These are phyloP conservation scores for Hamigera avellanea DNA, from an alignment of 495 filamentous ascomycete genomes.

Conservation along the genomic window DNA sequence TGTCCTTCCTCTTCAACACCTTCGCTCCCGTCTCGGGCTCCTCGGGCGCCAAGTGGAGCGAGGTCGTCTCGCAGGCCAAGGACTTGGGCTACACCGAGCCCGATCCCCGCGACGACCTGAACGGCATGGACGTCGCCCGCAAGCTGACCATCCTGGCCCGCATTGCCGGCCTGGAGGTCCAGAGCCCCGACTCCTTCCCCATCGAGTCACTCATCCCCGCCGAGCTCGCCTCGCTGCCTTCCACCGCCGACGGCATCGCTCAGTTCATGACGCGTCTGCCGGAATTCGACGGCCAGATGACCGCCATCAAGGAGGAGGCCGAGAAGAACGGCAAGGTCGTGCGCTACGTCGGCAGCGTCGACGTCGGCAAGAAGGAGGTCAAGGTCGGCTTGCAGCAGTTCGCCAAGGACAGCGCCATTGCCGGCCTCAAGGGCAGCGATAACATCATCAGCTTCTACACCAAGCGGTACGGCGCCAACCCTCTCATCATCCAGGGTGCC, in stretches of 20 bases:
- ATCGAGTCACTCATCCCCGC: conserved; percentile 83
- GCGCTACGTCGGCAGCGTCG: conserved; percentile 86
- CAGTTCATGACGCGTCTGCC: conserved; percentile 71
- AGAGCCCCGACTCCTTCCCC: conserved; percentile 72
- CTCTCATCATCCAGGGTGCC: conserved; percentile 87
- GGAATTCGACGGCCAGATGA: conserved; percentile 75
- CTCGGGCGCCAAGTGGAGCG: conserved; percentile 61
- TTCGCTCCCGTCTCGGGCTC: conserved; percentile 65
- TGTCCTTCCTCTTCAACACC: conserved; percentile 93
- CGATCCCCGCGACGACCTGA: conserved; percentile 89
- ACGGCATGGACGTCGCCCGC: conserved; percentile 91
- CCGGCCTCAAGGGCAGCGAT: conserved; percentile 87
- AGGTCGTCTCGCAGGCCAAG: conserved; percentile 80
- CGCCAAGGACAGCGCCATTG: conserved; percentile 73
- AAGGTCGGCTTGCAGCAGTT: conserved; percentile 87
- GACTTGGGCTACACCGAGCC: conserved; percentile 95
- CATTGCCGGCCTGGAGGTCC: conserved; percentile 63
- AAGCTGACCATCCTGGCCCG: conserved; percentile 92
- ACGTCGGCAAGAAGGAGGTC: conserved; percentile 60
- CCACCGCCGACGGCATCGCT: conserved; percentile 44
- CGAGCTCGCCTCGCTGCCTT: conserved; percentile 61
- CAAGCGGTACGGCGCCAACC: conserved; percentile 78
- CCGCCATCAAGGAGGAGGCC: conserved; percentile 62
- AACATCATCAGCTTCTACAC: conserved; percentile 99
- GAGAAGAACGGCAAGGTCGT: conserved; percentile 84